Evolutionary conservation across 257 asterid species (phyloP).

Genomic region (Salvia splendens): DNA sequence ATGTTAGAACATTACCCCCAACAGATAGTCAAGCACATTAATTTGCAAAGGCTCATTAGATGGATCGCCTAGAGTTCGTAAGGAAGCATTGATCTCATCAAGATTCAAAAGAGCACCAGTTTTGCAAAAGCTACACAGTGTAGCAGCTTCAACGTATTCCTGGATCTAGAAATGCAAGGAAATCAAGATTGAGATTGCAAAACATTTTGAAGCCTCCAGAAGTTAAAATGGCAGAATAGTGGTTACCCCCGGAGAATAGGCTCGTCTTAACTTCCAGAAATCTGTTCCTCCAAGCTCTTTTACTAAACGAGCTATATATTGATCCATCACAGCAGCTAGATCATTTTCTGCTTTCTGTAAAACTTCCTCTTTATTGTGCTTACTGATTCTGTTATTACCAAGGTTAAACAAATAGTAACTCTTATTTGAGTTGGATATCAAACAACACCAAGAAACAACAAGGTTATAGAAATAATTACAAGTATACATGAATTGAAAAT

Average conservation of each 20-base stretch:
- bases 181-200: constrained; percentile 22
- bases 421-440: neutral
- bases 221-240: constrained; percentile 21
- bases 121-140: constrained; percentile 80
- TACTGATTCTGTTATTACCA: constrained; percentile 60
- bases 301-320: constrained; percentile 62
- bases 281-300: constrained; percentile 88
- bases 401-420: constrained; percentile 18
- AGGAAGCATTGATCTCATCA: constrained; percentile 72
- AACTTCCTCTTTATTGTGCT: constrained; percentile 75
- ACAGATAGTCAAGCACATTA: constrained; percentile 71
- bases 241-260: constrained; percentile 94
- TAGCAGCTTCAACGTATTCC: constrained; percentile 96
- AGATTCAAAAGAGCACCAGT: constrained; percentile 72
- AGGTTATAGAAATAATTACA: constrained; percentile 2
- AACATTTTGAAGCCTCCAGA: neutral
- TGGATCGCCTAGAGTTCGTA: constrained; percentile 62
- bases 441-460: neutral
- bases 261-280: constrained; percentile 93
- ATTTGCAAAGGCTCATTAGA: constrained; percentile 90
- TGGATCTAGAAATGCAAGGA: constrained; percentile 60
- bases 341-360: constrained; percentile 77
- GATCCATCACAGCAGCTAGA: constrained; percentile 71
- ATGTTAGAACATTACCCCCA: constrained; percentile 68
- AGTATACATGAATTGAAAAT: constrained; percentile 3